These are phyloP conservation scores for Xanthoconium purpureum DNA, from an alignment of 768 basidiomycete species.

Conservation along the genomic window DNA sequence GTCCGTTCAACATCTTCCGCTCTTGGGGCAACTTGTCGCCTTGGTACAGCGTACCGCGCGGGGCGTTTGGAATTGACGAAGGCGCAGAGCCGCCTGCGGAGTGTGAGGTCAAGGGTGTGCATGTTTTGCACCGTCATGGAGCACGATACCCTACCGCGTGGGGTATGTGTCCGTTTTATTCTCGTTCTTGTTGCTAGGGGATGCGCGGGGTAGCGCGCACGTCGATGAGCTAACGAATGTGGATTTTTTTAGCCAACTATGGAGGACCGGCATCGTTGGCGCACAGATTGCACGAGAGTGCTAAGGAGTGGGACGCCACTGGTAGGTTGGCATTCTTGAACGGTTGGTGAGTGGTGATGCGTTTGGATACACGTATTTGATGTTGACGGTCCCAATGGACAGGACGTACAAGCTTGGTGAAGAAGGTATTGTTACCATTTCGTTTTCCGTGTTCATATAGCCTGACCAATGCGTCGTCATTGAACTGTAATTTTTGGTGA, in stretches of 20 bases:
- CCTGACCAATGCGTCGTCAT: neutral
- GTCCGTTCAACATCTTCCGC: slow-evolving; percentile 63
- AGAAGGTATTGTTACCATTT: slow-evolving; percentile 50
- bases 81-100: slow-evolving; percentile 65
- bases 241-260: slow-evolving; percentile 42
- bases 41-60: slow-evolving; percentile 72
- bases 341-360: slow-evolving; percentile 53
- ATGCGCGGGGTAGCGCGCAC: neutral
- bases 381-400: neutral
- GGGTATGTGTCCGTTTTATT: slow-evolving; percentile 40
- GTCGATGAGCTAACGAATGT: neutral
- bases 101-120: slow-evolving; percentile 70
- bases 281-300: slow-evolving; percentile 49
- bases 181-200: neutral
- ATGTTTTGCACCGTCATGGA: slow-evolving; percentile 80
- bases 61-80: slow-evolving; percentile 70
- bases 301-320: slow-evolving; percentile 59
- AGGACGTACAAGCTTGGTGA: slow-evolving; percentile 91
- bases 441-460: neutral
- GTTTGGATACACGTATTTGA: slow-evolving; percentile 7
- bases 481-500: neutral
- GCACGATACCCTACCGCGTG: slow-evolving; percentile 69
- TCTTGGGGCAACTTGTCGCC: slow-evolving; percentile 85
- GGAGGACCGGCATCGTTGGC: slow-evolving; percentile 63
- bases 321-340: slow-evolving; percentile 77